Base-by-base conservation (phyloP, 1,284 basidiomycete genomes). In the Cryptococcus hybrid region DNA sequence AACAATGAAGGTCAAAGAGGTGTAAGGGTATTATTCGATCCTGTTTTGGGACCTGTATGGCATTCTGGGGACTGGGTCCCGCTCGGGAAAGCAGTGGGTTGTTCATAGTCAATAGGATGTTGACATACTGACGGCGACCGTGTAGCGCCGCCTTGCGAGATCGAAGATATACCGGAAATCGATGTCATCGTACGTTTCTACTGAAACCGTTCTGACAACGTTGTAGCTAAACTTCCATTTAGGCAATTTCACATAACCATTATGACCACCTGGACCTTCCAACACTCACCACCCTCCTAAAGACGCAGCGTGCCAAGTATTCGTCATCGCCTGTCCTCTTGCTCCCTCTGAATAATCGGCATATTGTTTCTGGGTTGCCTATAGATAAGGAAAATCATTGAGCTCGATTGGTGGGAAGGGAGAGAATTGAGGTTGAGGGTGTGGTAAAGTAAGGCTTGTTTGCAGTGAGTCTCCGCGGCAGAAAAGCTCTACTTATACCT, bases 351-450 rank as follows among this genome's bases (percentile, higher is more conserved):
- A 88, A 88, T 76, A 80, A 72, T 0, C 51, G 68, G 5, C 82
- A 79, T 66, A 82, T 85, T 67, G 64, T 77, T n/a, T 51, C 76
- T 69, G 47, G 69, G 80, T 43, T 79, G 77, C 57, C 54, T 2
- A 50, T 69, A 57, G 38, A 77, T 78, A 13, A 64, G 66, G n/a
- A 5, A 69, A 5, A 78, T 84, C 13, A 82, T 85, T 59, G 82
- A 83, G 65, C 78, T 87, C 60, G 87, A 89, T 74, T 89, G 87
- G 87, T 88, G 87, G 85, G 84, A 86, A 59, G 63, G 60, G 6
- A 48, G 66, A 7, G 52, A 54, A 55, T 74, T 7, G 52, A 37
- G 0, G 70, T 71, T 1, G 57, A 58, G 30, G 69, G 69, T 2
- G 65, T 65, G 73, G 73, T 12, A 61, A 55, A 11, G 64, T 65